These are phyloP conservation scores for Madurella fahalii DNA, from an alignment of 2,329 filamentous ascomycete species.

Conservation along the genomic window DNA sequence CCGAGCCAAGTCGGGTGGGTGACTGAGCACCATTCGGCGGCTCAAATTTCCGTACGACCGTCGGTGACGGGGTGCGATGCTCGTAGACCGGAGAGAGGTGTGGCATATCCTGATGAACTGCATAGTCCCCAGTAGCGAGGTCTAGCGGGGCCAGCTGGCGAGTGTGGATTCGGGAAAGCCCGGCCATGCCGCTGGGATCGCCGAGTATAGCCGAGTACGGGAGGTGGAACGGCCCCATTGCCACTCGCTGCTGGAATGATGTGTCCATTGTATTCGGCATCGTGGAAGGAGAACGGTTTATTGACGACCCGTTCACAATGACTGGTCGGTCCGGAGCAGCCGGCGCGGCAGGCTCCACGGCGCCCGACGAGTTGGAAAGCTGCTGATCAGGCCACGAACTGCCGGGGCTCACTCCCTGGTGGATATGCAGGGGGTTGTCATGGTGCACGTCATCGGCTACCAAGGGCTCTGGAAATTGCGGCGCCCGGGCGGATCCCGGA, in stretches of 20 bases:
- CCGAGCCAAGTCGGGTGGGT: constrained; percentile 6
- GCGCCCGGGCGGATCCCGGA: constrained; percentile 27
- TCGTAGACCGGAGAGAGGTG: constrained; percentile 72
- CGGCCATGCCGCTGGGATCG: constrained; percentile 28
- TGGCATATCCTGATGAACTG: constrained; percentile 41
- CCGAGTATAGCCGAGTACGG: constrained; percentile 28
- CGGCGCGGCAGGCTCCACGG: constrained; percentile 27
- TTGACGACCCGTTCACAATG: constrained; percentile 43
- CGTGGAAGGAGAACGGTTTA: constrained; percentile 19
- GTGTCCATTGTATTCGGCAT: constrained; percentile 20
- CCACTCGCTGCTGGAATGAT: constrained; percentile 32
- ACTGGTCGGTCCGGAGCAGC: constrained; percentile 42
- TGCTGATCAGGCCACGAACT: constrained; percentile 22
- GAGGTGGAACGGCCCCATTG: constrained; percentile 24
- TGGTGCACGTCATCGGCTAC: constrained; percentile 30
- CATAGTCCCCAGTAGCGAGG: constrained; percentile 45
- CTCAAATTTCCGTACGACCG: constrained; percentile 52
- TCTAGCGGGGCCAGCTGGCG: constrained; percentile 53
- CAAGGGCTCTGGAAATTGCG: constrained; percentile 26
- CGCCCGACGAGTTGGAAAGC: constrained; percentile 15
- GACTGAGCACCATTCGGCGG: constrained; percentile 22
- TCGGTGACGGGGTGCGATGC: constrained; percentile 67
- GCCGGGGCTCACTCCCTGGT: constrained; percentile 30
- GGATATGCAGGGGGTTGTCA: constrained; percentile 38
- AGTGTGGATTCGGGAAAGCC: constrained; percentile 31